phyloP scores from a whole-genome alignment of 2,329 filamentous ascomycete species.

The Ceratocystis harringtonii region DNA sequence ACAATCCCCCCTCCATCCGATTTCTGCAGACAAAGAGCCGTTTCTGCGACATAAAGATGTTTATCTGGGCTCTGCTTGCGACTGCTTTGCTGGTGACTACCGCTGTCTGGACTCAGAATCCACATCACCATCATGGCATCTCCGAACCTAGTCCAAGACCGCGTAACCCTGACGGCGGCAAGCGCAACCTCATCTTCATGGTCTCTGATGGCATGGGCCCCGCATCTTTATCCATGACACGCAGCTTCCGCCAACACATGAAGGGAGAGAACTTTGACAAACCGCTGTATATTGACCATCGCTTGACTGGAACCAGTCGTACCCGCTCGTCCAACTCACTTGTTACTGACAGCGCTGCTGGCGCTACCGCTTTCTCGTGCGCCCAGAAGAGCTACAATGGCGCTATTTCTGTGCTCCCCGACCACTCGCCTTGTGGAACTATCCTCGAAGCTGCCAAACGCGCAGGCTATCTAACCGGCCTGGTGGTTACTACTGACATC shows the following conservation, averaged over 20 bases:
- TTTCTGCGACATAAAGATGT: slow-evolving; percentile 57
- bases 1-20: slow-evolving; percentile 20
- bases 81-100: slow-evolving; percentile 66
- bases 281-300: slow-evolving; percentile 65
- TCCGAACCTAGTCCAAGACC: slow-evolving; percentile 18
- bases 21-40: slow-evolving; percentile 24
- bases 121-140: slow-evolving; percentile 43
- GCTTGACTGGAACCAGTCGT: slow-evolving; percentile 79
- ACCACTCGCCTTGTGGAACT: slow-evolving; percentile 77
- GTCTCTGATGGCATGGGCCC: slow-evolving; percentile 98
- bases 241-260: slow-evolving; percentile 69
- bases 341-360: slow-evolving; percentile 92
- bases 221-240: slow-evolving; percentile 71
- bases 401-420: slow-evolving; percentile 77
- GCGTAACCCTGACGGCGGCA: slow-evolving; percentile 32
- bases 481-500: slow-evolving; percentile 88
- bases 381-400: slow-evolving; percentile 92
- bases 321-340: slow-evolving; percentile 73
- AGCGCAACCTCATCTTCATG: slow-evolving; percentile 96
- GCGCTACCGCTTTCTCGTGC: slow-evolving; percentile 90
- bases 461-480: slow-evolving; percentile 78
- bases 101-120: slow-evolving; percentile 63
- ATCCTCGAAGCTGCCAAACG: slow-evolving; percentile 85
- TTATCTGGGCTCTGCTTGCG: slow-evolving; percentile 69
- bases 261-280: slow-evolving; percentile 59